Conservation (phyloP, 495 filamentous ascomycete genomes). For the Annulohypoxylon bovei region DNA sequence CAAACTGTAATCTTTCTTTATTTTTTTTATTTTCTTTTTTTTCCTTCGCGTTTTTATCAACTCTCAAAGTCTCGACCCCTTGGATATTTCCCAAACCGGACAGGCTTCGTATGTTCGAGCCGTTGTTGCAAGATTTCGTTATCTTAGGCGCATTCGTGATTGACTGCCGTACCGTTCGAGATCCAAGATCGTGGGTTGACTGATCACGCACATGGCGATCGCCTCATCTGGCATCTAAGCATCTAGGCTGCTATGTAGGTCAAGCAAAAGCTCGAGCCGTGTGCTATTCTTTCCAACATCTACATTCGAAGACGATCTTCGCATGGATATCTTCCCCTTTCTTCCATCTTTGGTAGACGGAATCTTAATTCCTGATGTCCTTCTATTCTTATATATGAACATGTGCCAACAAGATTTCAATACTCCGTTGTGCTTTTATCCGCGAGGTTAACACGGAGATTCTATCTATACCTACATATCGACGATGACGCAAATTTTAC, state of each 20-base stretch:
- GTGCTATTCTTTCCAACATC: slow-evolving; percentile 2
- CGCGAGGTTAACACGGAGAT: slow-evolving; percentile 1
- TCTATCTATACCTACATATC: background rate
- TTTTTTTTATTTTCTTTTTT: slow-evolving; percentile 4
- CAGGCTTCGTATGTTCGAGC: slow-evolving; percentile 4
- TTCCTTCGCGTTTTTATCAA: background rate
- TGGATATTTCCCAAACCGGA: slow-evolving; percentile 19
- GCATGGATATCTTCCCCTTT: background rate
- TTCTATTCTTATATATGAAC: background rate
- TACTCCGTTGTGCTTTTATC: slow-evolving; percentile 5
- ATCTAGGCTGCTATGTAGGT: background rate
- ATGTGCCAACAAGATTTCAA: slow-evolving; percentile 9
- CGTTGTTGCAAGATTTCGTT: slow-evolving; percentile 13
- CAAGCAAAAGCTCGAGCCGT: slow-evolving; percentile 1
- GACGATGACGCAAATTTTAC: slow-evolving; percentile 40
- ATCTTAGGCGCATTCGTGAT: slow-evolving; percentile 13
- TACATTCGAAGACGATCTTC: slow-evolving; percentile 1
- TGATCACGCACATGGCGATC: slow-evolving; percentile 35
- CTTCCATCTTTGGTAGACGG: slow-evolving; percentile 12
- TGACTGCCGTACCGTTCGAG: slow-evolving; percentile 8
- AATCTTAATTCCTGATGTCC: slow-evolving; percentile 9
- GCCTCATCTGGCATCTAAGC: slow-evolving; percentile 12
- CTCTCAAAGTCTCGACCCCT: slow-evolving; percentile 5
- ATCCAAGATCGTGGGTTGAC: slow-evolving; percentile 36
- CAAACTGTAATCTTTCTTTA: slow-evolving; percentile 35